A percentile compares a stretch with the other conserved stretches of the same genome.
These are phyloP conservation scores for Termitomyces sp. DNA, from an alignment of 768 basidiomycete species.

Conservation along the genomic window DNA sequence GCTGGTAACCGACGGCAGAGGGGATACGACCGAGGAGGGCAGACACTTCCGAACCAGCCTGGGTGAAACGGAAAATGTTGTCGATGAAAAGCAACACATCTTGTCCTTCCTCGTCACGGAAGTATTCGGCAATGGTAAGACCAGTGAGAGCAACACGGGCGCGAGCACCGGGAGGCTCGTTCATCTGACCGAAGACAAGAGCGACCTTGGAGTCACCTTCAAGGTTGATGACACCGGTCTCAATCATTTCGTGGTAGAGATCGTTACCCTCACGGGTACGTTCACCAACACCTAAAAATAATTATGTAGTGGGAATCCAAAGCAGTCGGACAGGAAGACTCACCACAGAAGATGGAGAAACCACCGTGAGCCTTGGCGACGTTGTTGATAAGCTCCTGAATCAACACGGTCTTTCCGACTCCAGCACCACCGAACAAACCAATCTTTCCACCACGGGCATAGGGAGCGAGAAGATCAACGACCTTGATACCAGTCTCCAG, in stretches of 20 bases:
- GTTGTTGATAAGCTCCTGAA: constrained; percentile 99
- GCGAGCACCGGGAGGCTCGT: constrained; percentile 99
- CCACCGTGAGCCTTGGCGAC: constrained; percentile 99
- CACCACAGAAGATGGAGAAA: constrained; percentile 99
- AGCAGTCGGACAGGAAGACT: constrained; percentile 12
- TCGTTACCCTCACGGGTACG: constrained; percentile 99
- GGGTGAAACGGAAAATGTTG: constrained; percentile 99
- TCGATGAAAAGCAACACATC: constrained; percentile 99
- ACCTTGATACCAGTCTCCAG: constrained; percentile 99
- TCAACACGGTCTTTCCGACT: constrained; percentile 99
- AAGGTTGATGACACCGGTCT: constrained; percentile 99
- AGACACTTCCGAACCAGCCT: constrained; percentile 99
- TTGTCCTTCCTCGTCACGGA: constrained; percentile 99
- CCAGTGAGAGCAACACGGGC: constrained; percentile 99
- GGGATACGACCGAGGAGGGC: constrained; percentile 99
- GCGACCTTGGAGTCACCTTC: constrained; percentile 99
- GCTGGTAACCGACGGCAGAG: constrained; percentile 99
- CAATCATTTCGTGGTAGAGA: constrained; percentile 99
- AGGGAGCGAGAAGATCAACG: constrained; percentile 98
- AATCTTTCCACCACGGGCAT: constrained; percentile 99
- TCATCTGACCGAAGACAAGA: constrained; percentile 99
- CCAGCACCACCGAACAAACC: constrained; percentile 99
- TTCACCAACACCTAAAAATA: constrained; percentile 86
- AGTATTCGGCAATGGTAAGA: constrained; percentile 99
- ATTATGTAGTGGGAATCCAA: neutral